Conservation (phyloP, 2,329 filamentous ascomycete genomes). For the Pseudocercospora musae region DNA sequence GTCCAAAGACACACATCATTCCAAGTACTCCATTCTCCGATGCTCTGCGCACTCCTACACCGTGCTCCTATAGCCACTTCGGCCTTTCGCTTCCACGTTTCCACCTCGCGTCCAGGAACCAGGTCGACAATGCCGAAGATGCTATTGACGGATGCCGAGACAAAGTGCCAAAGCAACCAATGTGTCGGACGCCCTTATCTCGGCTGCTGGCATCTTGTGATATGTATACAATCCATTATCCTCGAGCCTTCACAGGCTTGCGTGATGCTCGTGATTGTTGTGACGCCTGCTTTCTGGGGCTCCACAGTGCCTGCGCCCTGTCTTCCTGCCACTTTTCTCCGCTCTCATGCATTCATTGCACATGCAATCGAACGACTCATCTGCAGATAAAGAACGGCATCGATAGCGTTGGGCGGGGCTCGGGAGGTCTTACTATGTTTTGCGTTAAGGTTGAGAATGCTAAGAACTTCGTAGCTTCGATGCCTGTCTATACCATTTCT, state of each 20-base stretch:
- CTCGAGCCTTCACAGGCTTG: slow-evolving; percentile 2
- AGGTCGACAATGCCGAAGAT: not conserved
- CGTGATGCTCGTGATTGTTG: slow-evolving; percentile 9
- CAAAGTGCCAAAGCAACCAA: not conserved
- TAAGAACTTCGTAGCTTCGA: too few relatives aligned
- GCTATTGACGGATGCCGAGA: not conserved
- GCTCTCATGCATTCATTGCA: slow-evolving; percentile 11
- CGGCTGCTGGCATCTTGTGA: slow-evolving; percentile 1
- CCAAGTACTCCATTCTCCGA: not conserved
- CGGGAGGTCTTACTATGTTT: not conserved
- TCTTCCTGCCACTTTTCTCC: slow-evolving; percentile 7
- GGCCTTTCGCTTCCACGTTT: not conserved
- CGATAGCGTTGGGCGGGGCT: not conserved
- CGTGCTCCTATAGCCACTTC: too few relatives aligned
- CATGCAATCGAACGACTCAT: slow-evolving; percentile 3
- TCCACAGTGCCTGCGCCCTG: not conserved
- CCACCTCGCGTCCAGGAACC: not conserved
- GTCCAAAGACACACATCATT: not conserved
- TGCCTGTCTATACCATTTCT: too few relatives aligned
- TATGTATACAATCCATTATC: not conserved
- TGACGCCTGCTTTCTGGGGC: slow-evolving; percentile 2
- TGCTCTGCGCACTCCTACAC: not conserved
- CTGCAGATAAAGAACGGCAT: not conserved
- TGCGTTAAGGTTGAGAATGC: too few relatives aligned
- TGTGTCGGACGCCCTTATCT: not conserved